Conservation (phyloP, 352 stramenopile species). For the Halophytophthora polymorphica region DNA sequence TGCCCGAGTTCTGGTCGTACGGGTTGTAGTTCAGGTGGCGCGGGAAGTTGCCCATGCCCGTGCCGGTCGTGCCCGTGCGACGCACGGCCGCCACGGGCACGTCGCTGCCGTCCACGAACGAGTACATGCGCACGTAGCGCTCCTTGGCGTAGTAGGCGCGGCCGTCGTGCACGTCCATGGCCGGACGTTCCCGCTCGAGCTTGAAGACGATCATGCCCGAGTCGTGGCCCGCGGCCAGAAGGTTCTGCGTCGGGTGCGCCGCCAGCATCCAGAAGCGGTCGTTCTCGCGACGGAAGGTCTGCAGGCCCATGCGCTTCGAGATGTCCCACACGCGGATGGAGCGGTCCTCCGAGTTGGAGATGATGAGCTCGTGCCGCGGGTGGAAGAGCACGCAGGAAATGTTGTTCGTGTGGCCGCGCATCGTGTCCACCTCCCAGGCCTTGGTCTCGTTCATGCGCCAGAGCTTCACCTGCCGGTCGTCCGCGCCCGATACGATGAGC, state of each 20-base stretch:
- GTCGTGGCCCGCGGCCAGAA: constrained; percentile 98
- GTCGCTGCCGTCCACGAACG: constrained; percentile 86
- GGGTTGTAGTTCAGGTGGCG: constrained; percentile 96
- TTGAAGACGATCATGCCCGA: constrained; percentile 99
- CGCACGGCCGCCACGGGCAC: constrained; percentile 72
- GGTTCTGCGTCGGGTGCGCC: constrained; percentile 95
- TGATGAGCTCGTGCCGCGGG: constrained; percentile 98
- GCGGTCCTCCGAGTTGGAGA: constrained; percentile 99
- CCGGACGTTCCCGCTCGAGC: constrained; percentile 95
- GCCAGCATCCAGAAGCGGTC: constrained; percentile 99
- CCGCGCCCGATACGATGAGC: constrained; percentile 97
- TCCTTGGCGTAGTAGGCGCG: constrained; percentile 97
- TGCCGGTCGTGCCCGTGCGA: constrained; percentile 60
- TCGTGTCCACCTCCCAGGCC: constrained; percentile 99
- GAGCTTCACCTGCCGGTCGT: constrained; percentile 99
- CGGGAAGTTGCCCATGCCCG: constrained; percentile 91
- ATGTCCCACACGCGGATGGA: constrained; percentile 99
- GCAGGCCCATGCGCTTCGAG: constrained; percentile 97
- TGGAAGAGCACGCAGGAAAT: constrained; percentile 99
- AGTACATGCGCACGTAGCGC: constrained; percentile 96
- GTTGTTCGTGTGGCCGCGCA: constrained; percentile 99
- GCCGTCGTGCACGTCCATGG: constrained; percentile 87
- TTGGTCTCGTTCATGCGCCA: constrained; percentile 99
- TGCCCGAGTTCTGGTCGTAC: constrained; percentile 90
- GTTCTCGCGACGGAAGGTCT: constrained; percentile 98